Conservation (phyloP, 768 basidiomycete genomes). For the Mycena vitilis region DNA sequence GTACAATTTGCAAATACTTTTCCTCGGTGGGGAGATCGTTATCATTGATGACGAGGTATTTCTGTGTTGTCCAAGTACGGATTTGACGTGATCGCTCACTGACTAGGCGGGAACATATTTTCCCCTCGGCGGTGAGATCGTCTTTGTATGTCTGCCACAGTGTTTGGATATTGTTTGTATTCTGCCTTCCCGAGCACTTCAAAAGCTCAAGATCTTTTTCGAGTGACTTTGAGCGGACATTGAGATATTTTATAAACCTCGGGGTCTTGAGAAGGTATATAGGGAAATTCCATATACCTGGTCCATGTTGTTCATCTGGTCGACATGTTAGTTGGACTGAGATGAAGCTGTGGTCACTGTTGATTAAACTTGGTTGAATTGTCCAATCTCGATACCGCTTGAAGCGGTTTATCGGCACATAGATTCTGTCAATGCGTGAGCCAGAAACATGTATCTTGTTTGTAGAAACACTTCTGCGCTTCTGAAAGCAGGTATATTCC, state of each 20-base stretch:
- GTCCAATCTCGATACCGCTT: slow-evolving; percentile 5
- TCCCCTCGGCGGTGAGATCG: too few relatives aligned
- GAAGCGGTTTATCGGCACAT: slow-evolving; percentile 15
- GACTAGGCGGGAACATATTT: too few relatives aligned
- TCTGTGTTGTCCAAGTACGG: too few relatives aligned
- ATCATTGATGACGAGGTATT: too few relatives aligned
- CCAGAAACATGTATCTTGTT: not conserved
- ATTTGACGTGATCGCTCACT: too few relatives aligned
- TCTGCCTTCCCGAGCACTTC: too few relatives aligned
- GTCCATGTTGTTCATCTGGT: slow-evolving; percentile 6
- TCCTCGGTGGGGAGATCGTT: not conserved
- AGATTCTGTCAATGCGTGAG: slow-evolving; percentile 17
- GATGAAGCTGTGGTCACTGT: slow-evolving; percentile 6
- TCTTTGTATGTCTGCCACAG: too few relatives aligned
- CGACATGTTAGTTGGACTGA: slow-evolving; percentile 7
- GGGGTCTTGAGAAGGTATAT: slow-evolving; percentile 3
- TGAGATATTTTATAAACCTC: not conserved
- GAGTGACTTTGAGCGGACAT: not conserved
- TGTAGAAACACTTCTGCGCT: not conserved
- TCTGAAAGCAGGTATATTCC: slow-evolving; percentile 19
- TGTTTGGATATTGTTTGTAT: too few relatives aligned
- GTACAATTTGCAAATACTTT: not conserved
- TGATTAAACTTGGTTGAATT: slow-evolving; percentile 4
- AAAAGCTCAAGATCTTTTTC: too few relatives aligned
- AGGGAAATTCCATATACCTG: slow-evolving; percentile 3